phyloP scores from a whole-genome alignment of 345 rosid species.

The Citrus sp. region DNA sequence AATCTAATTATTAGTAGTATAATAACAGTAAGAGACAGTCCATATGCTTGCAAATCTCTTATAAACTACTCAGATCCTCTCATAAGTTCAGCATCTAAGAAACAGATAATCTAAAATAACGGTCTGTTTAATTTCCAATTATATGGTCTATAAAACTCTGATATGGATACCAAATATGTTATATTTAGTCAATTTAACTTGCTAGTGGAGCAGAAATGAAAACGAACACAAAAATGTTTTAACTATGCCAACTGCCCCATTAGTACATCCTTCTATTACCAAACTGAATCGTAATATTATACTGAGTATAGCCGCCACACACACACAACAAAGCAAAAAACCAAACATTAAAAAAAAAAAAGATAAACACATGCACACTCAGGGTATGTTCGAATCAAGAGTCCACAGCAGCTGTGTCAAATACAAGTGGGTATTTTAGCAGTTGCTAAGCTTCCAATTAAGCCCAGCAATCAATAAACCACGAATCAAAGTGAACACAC shows the following conservation, averaged over 20 bases:
- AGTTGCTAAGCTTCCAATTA: not conserved
- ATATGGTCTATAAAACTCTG: not conserved
- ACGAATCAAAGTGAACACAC: constrained; percentile 2
- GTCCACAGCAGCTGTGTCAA: not conserved
- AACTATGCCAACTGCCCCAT: not conserved
- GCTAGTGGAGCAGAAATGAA: not conserved
- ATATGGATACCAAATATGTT: not conserved
- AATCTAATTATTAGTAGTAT: not conserved
- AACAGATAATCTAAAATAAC: not conserved
- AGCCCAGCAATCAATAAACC: constrained; percentile 1
- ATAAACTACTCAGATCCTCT: not conserved
- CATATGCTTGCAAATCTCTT: not conserved
- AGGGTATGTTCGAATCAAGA: not conserved
- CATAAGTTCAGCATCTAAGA: not conserved
- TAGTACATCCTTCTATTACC: not conserved
- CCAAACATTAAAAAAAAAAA: not conserved
- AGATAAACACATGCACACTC: not conserved
- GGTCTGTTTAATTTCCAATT: not conserved
- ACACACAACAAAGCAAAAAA: not conserved
- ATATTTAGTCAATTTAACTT: not conserved
- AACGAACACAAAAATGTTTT: not conserved
- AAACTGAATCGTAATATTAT: not conserved
- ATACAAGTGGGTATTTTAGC: not conserved
- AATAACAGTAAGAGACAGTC: not conserved
- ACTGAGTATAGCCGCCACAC: not conserved